A percentile compares a stretch with the other conserved stretches of the same genome.
phyloP scores from a whole-genome alignment of 176 grass and related monocot genomes.

The Dendrocalamus sinicus region DNA sequence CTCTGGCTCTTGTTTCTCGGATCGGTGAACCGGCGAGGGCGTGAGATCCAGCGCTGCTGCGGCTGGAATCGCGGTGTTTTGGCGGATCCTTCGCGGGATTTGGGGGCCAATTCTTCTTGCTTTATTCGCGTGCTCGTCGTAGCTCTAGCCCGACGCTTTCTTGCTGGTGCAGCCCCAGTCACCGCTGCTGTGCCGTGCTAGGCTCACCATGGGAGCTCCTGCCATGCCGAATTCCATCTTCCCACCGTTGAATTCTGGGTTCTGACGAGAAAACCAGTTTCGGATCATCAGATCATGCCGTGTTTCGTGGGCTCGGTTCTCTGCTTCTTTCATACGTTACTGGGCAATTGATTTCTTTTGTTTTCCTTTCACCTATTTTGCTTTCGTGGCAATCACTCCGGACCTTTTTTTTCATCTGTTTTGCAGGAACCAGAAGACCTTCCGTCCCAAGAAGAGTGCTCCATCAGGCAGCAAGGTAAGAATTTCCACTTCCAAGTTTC shows the following conservation, averaged over 20 bases:
- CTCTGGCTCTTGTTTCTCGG: background rate
- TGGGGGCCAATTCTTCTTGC: background rate
- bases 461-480: conserved; percentile 96
- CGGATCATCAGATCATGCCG: conserved; percentile 9
- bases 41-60: background rate
- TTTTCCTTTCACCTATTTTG: background rate
- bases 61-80: background rate
- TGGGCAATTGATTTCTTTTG: background rate
- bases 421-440: conserved; percentile 93
- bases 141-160: background rate
- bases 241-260: background rate
- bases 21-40: background rate
- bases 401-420: background rate
- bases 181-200: background rate
- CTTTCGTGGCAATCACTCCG: no score
- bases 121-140: background rate
- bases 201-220: background rate
- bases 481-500: background rate
- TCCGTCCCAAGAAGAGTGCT: conserved; percentile 97
- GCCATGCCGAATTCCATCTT: background rate
- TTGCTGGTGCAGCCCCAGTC: background rate
- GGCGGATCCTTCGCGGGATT: background rate
- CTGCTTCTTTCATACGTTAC: background rate
- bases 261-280: background rate
- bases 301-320: no score